Base-by-base conservation (phyloP, 257 asterid genomes). In the Petunia secreta region DNA sequence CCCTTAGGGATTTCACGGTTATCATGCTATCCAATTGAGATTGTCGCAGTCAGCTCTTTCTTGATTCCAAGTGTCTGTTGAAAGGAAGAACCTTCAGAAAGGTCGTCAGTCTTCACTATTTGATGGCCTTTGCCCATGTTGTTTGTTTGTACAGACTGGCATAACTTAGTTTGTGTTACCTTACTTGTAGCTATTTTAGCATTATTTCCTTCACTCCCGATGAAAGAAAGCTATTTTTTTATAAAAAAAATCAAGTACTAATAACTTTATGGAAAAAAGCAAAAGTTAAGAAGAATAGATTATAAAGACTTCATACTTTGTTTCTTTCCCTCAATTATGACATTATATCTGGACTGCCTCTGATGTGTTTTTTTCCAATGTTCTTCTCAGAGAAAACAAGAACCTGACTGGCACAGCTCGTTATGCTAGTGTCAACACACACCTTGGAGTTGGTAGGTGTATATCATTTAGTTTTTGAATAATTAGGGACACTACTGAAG, bases 331-430 rank as follows among this genome's bases (percentile, higher is more conserved):
- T 37, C 25, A 58, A 50, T 44, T 9, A 55, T 16, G 77, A 37
- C 48, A 25, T 71, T 4, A 0, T 50, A 50, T 36, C 34, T 73
- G 63, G 78, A 13, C 39, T 50, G 44, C 63, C 62, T 6, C 34
- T 71, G 62, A 73, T 50, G 10, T 5, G 1, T 55, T 54, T 63
- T 78, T 59, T 43, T 37, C 10, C 40, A 34, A 15, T 71, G 50
- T 15, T 63, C 5, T 13, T 82, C 85, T 54, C 91, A 94, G 98
- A 93, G 98, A 93, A 87, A 94, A 94, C 88, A 94, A 93, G 95
- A 94, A 90, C 88, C 92, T 94, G 76, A 94, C 96, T 0, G 98
- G 98, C 60, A 94, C 97, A 16, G 98, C 98, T 85, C 95, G 98
- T 65, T 94, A 93, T 91, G 98, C 97, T 63, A 94, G 98, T 85